These are phyloP conservation scores for Mallotus japonicus DNA, from an alignment of 441 rosid genomes.

Conservation along the genomic window DNA sequence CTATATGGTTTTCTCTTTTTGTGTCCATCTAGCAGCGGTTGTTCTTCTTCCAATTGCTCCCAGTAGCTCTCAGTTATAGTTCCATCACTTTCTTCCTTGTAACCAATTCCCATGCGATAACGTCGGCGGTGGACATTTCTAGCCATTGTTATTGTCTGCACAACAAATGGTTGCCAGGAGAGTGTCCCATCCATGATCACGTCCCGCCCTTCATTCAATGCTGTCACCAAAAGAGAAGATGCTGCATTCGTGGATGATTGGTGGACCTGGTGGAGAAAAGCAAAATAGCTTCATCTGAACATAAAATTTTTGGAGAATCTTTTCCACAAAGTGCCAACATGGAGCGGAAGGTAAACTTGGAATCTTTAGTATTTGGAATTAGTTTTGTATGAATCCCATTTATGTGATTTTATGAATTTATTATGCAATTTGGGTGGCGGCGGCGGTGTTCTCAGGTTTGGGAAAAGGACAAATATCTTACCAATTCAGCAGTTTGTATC, in stretches of 20 bases:
- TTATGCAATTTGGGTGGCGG: background rate
- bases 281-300: background rate
- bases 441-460: background rate
- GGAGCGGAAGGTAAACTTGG: background rate
- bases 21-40: conserved; percentile 53
- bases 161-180: conserved; percentile 96
- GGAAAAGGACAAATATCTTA: conserved; percentile 25
- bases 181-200: conserved; percentile 98
- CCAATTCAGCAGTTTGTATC: conserved; percentile 93
- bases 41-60: conserved; percentile 78
- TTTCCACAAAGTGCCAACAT: background rate
- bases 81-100: conserved; percentile 62
- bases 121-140: conserved; percentile 90
- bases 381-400: background rate
- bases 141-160: conserved; percentile 95
- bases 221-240: conserved; percentile 92
- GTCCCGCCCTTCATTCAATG: conserved; percentile 90
- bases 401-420: background rate
- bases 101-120: conserved; percentile 92
- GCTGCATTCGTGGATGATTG: conserved; percentile 98
- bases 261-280: conserved; percentile 59
- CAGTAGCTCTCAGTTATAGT: conserved; percentile 78
- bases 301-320: background rate
- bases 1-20: conserved; percentile 80
- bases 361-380: background rate